These are phyloP conservation scores for Scopulariopsis brevicaulis DNA, from an alignment of 2,329 filamentous ascomycete species.

Conservation along the genomic window DNA sequence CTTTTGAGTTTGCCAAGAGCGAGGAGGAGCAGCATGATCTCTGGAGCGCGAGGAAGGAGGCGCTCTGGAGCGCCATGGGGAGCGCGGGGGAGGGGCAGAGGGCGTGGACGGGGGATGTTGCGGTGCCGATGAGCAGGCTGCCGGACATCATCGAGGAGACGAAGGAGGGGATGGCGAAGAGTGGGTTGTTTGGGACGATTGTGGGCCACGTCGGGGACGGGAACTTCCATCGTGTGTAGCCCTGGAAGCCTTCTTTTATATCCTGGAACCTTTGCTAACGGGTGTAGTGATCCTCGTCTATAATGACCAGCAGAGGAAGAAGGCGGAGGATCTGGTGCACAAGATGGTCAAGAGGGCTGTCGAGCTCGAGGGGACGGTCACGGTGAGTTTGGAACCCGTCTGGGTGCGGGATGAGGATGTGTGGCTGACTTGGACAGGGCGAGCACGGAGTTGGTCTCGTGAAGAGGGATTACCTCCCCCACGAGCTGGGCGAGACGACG, in stretches of 20 bases:
- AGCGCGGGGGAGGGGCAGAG: slow-evolving; percentile 53
- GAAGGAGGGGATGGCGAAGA: slow-evolving; percentile 28
- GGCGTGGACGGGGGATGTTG: slow-evolving; percentile 81
- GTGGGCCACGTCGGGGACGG: slow-evolving; percentile 69
- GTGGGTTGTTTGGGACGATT: slow-evolving; percentile 34
- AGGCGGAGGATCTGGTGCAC: slow-evolving; percentile 62
- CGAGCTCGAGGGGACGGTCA: slow-evolving; percentile 76
- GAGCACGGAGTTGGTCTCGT: slow-evolving; percentile 78
- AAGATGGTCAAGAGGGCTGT: slow-evolving; percentile 79
- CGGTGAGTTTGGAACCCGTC: slow-evolving; percentile 26
- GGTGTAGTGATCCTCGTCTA: slow-evolving; percentile 41
- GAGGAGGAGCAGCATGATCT: slow-evolving; percentile 63
- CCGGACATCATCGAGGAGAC: slow-evolving; percentile 71
- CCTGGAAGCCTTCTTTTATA: background rate
- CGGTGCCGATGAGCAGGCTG: slow-evolving; percentile 65
- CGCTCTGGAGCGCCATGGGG: slow-evolving; percentile 70
- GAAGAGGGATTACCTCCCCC: slow-evolving; percentile 72
- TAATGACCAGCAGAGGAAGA: slow-evolving; percentile 53
- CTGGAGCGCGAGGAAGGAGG: slow-evolving; percentile 77
- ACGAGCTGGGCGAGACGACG: slow-evolving; percentile 63
- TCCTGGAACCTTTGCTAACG: slow-evolving; percentile 4
- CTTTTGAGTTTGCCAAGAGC: slow-evolving; percentile 67
- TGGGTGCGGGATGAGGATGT: background rate
- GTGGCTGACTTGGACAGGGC: slow-evolving; percentile 30
- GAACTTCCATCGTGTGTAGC: slow-evolving; percentile 55